These are phyloP conservation scores for Phytophthora agathidicida DNA, from an alignment of 352 stramenopile species.

Conservation along the genomic window DNA sequence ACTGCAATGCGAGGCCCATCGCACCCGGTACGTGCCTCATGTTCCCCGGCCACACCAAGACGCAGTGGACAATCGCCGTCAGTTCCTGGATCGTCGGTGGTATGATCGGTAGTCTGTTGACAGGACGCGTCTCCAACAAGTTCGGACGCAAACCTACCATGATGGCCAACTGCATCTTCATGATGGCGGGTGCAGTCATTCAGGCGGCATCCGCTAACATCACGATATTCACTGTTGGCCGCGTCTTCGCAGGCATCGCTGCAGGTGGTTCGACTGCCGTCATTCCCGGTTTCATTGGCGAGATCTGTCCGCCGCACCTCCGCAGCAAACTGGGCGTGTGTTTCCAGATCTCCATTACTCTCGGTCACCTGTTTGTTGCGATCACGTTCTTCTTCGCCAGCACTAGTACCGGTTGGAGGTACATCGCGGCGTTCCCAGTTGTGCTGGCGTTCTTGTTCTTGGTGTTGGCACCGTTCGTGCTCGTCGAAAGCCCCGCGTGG, in stretches of 20 bases:
- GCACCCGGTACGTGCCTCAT: conserved; percentile 34
- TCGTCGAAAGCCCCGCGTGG: conserved; percentile 62
- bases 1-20: conserved; percentile 52
- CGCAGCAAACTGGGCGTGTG: conserved; percentile 41
- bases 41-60: conserved; percentile 35
- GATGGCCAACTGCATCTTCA: conserved; percentile 47
- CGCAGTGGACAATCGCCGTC: conserved; percentile 62
- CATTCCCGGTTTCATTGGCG: conserved; percentile 52
- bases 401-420: conserved; percentile 54
- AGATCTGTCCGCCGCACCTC: conserved; percentile 49
- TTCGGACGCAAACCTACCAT: conserved; percentile 45
- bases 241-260: conserved; percentile 55
- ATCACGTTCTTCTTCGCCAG: conserved; percentile 62
- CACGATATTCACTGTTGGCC: conserved; percentile 44
- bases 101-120: conserved; percentile 54
- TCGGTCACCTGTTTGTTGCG: conserved; percentile 50
- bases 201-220: conserved; percentile 32
- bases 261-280: conserved; percentile 42
- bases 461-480: conserved; percentile 36
- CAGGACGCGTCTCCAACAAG: conserved; percentile 40
- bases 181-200: conserved; percentile 46
- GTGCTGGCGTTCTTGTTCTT: conserved; percentile 45
- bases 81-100: conserved; percentile 67
- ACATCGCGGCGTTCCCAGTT: conserved; percentile 52
- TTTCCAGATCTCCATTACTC: conserved; percentile 55